A percentile compares a stretch with the other conserved stretches of the same genome.
phyloP scores from a whole-genome alignment of 208 protist species.

The Strigomonas culicis region DNA sequence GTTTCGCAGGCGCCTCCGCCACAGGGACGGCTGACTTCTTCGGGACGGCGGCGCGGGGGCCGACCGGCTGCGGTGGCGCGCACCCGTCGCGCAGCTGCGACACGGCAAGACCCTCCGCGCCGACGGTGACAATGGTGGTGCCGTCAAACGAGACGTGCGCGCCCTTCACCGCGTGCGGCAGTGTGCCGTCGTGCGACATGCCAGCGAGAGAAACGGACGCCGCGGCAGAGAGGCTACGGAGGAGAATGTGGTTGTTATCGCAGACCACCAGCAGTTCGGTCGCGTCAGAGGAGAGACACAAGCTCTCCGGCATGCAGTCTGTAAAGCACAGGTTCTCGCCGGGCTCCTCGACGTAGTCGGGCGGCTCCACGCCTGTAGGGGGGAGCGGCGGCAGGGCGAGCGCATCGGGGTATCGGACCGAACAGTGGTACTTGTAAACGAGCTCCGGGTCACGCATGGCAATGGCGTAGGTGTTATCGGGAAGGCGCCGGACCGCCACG shows the following conservation, averaged over 20 bases:
- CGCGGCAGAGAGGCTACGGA: constrained; percentile 21
- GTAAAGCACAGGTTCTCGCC: constrained; percentile 69
- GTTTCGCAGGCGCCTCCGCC: neutral
- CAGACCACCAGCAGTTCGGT: constrained; percentile 37
- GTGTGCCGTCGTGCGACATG: constrained; percentile 81
- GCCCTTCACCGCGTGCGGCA: constrained; percentile 34
- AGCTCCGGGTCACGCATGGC: constrained; percentile 71
- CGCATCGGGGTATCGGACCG: constrained; percentile 56
- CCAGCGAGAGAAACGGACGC: constrained; percentile 22
- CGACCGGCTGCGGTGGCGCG: constrained; percentile 14
- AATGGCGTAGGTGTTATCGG: constrained; percentile 28
- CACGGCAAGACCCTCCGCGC: constrained; percentile 90
- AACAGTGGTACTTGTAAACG: constrained; percentile 57
- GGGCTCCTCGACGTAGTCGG: constrained; percentile 87
- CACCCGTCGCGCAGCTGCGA: constrained; percentile 50
- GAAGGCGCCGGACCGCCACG: constrained; percentile 38
- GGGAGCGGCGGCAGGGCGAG: constrained; percentile 72
- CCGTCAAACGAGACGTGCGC: constrained; percentile 84
- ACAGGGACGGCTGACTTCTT: neutral
- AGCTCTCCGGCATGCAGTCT: constrained; percentile 36
- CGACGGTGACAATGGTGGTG: constrained; percentile 77
- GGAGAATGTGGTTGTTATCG: constrained; percentile 24
- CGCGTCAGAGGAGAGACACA: constrained; percentile 22
- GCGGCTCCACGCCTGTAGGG: constrained; percentile 80
- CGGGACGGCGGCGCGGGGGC: neutral